phyloP scores from a whole-genome alignment of 257 asterid species.

The Solanum sparsipilum region DNA sequence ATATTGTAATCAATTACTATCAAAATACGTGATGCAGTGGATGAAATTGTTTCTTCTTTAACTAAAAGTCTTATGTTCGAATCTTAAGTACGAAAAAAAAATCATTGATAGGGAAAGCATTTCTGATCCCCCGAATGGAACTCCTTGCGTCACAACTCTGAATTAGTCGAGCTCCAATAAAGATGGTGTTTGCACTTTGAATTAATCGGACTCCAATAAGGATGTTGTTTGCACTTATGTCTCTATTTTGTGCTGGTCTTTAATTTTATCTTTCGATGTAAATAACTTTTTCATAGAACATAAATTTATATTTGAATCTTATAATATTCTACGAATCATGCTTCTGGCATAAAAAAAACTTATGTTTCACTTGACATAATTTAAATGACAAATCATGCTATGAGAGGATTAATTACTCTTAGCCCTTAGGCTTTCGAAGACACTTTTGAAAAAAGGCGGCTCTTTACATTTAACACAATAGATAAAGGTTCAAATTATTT shows the following conservation, averaged over 20 bases:
- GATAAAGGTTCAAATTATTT: not conserved
- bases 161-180: no score
- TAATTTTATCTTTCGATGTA: not conserved
- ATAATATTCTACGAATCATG: not conserved
- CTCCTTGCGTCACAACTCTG: no score
- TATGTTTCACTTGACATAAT: not conserved
- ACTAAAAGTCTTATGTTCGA: no score
- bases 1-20: not conserved
- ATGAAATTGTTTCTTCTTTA: no score
- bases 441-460: not conserved
- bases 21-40: no score
- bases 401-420: not conserved
- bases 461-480: not conserved
- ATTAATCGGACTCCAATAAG: no score
- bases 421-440: not conserved
- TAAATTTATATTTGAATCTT: not conserved
- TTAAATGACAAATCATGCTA: not conserved
- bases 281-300: not conserved
- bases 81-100: no score
- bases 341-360: not conserved
- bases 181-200: no score
- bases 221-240: not conserved
- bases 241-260: no score
- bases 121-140: no score
- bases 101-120: no score